Conservation (phyloP, 140 eudicot species). For the Oenanthe javanica region DNA sequence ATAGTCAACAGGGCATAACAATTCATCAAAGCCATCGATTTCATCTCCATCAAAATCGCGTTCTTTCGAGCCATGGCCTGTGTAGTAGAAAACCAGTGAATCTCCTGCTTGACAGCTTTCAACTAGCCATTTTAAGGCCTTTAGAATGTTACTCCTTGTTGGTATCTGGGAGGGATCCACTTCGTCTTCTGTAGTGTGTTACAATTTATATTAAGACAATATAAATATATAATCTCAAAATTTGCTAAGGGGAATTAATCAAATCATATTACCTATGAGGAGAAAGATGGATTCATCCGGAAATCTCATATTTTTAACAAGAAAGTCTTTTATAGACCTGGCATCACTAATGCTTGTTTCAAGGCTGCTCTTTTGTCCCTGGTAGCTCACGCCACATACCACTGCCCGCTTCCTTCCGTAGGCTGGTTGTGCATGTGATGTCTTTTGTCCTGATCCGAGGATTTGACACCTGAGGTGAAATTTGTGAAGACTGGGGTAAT, state of each 20-base stretch:
- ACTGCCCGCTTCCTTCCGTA: conserved; percentile 25
- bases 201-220: neutral
- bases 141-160: conserved; percentile 29
- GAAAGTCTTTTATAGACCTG: conserved; percentile 18
- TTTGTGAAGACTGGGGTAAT: neutral
- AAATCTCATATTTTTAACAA: conserved; percentile 13
- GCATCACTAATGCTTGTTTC: conserved; percentile 22
- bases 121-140: conserved; percentile 43
- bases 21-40: conserved; percentile 52
- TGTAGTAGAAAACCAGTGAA: conserved; percentile 47
- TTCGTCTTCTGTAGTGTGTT: conserved; percentile 35
- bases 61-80: conserved; percentile 49
- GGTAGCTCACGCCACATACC: conserved; percentile 22
- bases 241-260: neutral
- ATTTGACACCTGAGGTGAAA: no score
- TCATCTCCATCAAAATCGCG: conserved; percentile 45
- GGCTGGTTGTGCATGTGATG: no score
- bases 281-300: conserved; percentile 15
- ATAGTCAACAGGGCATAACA: conserved; percentile 40
- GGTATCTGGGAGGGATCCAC: conserved; percentile 38
- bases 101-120: conserved; percentile 46
- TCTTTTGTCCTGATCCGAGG: no score
- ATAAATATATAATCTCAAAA: neutral
- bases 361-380: conserved; percentile 11
- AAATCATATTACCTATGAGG: conserved; percentile 18